A percentile compares a stretch with the other conserved stretches of the same genome.
Conservation (phyloP, 352 stramenopile genomes). For the Pythium aristosporum region DNA sequence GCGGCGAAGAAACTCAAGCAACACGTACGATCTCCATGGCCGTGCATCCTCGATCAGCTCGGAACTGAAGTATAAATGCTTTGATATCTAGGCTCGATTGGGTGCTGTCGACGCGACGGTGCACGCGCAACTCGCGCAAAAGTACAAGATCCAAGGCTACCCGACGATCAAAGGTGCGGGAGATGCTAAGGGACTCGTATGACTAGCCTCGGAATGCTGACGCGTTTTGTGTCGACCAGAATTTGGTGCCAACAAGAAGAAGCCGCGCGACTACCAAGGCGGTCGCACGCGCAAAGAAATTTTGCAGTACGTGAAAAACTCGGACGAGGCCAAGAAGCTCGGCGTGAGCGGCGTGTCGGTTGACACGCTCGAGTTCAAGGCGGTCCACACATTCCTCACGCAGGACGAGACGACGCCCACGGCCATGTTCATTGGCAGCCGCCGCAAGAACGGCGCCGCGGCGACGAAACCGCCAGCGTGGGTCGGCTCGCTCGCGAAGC, state of each 20-base stretch:
- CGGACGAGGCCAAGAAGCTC: constrained; percentile 64
- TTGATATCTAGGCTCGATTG: constrained; percentile 50
- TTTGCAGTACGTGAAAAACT: constrained; percentile 72
- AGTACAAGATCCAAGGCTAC: constrained; percentile 78
- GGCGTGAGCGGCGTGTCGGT: constrained; percentile 52
- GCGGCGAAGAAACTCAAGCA: constrained; percentile 86
- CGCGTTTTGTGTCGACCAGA: constrained; percentile 27
- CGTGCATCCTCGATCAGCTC: neutral
- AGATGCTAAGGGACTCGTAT: neutral
- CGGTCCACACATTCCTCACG: constrained; percentile 58
- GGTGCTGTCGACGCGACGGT: constrained; percentile 66
- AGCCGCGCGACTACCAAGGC: constrained; percentile 67
- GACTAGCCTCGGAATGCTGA: no score
- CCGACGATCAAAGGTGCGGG: constrained; percentile 71
- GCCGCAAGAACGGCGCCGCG: constrained; percentile 45
- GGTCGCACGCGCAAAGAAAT: constrained; percentile 63
- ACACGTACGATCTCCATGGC: constrained; percentile 34
- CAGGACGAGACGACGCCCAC: constrained; percentile 47
- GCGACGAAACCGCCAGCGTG: constrained; percentile 47
- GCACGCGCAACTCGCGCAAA: constrained; percentile 61
- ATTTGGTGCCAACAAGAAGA: constrained; percentile 82
- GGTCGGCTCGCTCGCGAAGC: constrained; percentile 52
- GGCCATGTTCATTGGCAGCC: constrained; percentile 68
- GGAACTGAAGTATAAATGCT: neutral
- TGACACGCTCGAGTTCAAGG: constrained; percentile 46